Evolutionary conservation across 345 rosid genomes (phyloP).

Genomic region (Eucalyptus tenuipes): DNA sequence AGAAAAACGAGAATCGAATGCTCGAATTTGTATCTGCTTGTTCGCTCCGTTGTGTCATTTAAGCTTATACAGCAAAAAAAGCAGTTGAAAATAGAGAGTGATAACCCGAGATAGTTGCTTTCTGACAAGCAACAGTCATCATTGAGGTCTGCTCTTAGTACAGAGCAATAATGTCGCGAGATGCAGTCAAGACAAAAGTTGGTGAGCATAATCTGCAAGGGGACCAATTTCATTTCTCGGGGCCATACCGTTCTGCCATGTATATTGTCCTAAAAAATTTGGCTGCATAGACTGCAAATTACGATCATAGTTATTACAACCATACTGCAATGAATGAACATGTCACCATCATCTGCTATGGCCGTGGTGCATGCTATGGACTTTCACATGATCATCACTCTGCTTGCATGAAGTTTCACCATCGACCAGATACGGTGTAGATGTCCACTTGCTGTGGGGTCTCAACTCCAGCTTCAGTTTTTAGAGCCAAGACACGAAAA

Average conservation of each 20-base stretch:
- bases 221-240: neutral
- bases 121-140: neutral
- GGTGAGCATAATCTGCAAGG: neutral
- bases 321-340: neutral
- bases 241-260: neutral
- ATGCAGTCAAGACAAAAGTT: neutral
- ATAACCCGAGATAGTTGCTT: neutral
- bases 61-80: neutral
- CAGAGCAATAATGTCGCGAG: neutral
- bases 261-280: neutral
- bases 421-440: too few species aligned
- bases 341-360: too few species aligned
- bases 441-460: neutral
- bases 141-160: neutral
- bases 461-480: too few species aligned
- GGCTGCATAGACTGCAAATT: neutral
- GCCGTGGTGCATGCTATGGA: too few species aligned
- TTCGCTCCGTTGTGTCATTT: neutral
- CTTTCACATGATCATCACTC: too few species aligned
- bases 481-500: too few species aligned
- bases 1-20: neutral
- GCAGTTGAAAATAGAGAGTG: neutral
- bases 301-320: neutral
- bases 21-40: neutral
- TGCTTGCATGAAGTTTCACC: neutral